Base-by-base conservation (phyloP, 257 asterid species). In the Verbena officinalis region DNA sequence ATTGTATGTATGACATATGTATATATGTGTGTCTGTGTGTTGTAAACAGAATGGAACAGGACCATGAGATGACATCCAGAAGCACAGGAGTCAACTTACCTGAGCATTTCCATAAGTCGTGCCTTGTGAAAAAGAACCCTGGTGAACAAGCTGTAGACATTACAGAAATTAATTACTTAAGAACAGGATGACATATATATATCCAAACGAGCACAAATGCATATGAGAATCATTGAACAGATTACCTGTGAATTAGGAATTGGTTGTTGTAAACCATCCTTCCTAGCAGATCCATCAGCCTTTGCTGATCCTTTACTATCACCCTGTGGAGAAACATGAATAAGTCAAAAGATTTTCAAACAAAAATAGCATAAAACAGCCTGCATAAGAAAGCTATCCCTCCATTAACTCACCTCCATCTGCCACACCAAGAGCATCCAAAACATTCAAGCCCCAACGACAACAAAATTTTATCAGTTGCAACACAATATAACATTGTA, bases 301-400 rank as follows among this genome's bases (percentile, higher is more conserved):
- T 75, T 86, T 92, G 11, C 77, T 20, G 96, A 81, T 20, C 95
- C 95, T 84, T 89, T 89, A 31, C 83, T 73, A 69, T 92, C 98
- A 73, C 96, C 98, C 98, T 91, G 77, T 51, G 23, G 10, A 62
- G 65, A 58, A 43, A 55, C 46, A 72, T 55, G 14, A 24, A 54
- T 31, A 67, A 15, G 58, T 62, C 53, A 15, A 31, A 4, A 16
- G 10, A 34, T 62, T 52, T 23, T 36, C 56, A 44, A 38, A 8
- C 17, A 19, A 68, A 53, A 31, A 36, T 36, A 36, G 40, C 40
- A 36, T 1, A 40, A 49, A 40, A 30, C 23, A 5, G 20, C 24
- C 14, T 12, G 12, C 44, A 24, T 5, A 33, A 12, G 11, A 59
- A 64, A 27, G 50, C n/a, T 30, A n/a, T 8, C 50, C 12, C 56